Evolutionary conservation across 2,329 filamentous ascomycete genomes (phyloP).

Genomic region (Chalaropsis ovoidea): DNA sequence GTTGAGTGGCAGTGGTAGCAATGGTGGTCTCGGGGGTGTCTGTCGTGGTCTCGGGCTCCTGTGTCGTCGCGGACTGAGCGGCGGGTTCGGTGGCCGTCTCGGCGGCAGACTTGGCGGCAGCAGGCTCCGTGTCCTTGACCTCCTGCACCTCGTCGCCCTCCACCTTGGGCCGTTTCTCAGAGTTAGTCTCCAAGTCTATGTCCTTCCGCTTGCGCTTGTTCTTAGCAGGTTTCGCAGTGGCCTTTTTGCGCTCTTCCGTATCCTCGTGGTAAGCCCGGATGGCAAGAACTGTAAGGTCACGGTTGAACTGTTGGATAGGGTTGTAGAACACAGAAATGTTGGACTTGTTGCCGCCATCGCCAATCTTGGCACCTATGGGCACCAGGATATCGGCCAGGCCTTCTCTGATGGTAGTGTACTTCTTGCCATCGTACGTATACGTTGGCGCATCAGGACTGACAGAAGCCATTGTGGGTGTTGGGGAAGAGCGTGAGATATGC

Average conservation of each 20-base stretch:
- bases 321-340: slow-evolving; percentile 83
- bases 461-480: slow-evolving; percentile 16
- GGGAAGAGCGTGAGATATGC: background rate
- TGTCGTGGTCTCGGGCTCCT: background rate
- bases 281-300: slow-evolving; percentile 83
- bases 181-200: slow-evolving; percentile 38
- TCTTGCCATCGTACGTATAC: slow-evolving; percentile 35
- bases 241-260: slow-evolving; percentile 38
- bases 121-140: background rate
- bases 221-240: slow-evolving; percentile 29
- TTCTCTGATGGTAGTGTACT: slow-evolving; percentile 45
- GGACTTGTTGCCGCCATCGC: slow-evolving; percentile 51
- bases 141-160: slow-evolving; percentile 14
- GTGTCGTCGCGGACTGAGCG: slow-evolving; percentile 1
- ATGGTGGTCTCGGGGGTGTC: background rate
- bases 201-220: slow-evolving; percentile 37
- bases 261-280: slow-evolving; percentile 82
- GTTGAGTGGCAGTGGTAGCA: background rate
- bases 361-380: slow-evolving; percentile 38
- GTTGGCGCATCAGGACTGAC: slow-evolving; percentile 21
- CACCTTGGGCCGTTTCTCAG: slow-evolving; percentile 30
- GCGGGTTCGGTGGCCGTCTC: background rate
- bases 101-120: background rate
- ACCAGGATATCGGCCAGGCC: slow-evolving; percentile 49
- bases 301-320: slow-evolving; percentile 97